Percentiles rank a stretch among this genome's conserved stretches.
These are phyloP conservation scores for Suhomyces sp. DNA, from an alignment of 805 yeast species.

Conservation along the genomic window DNA sequence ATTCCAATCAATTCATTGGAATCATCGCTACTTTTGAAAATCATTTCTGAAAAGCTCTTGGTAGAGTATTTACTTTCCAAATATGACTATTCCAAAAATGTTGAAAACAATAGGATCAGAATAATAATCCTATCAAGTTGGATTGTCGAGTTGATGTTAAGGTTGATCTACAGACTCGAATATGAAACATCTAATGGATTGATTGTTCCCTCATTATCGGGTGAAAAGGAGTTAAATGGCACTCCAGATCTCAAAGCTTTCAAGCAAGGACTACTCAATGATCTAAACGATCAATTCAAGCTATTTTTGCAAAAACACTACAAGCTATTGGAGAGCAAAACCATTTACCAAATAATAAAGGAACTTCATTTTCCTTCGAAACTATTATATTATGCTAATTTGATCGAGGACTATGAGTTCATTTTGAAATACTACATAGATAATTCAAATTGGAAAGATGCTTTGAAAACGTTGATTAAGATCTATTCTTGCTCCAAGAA, in stretches of 20 bases:
- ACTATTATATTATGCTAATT: constrained; percentile 63
- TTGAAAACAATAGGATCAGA: constrained; percentile 27
- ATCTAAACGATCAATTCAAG: constrained; percentile 22
- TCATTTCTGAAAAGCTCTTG: constrained; percentile 24
- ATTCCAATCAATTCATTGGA: neutral
- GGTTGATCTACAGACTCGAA: constrained; percentile 44
- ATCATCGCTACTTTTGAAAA: neutral
- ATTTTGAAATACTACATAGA: constrained; percentile 69
- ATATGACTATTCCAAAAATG: constrained; percentile 20
- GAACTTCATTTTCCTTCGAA: constrained; percentile 65
- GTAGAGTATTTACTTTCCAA: constrained; percentile 35
- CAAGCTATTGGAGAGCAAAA: constrained; percentile 55
- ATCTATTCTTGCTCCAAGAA: constrained; percentile 34
- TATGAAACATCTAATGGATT: constrained; percentile 14
- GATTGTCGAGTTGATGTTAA: constrained; percentile 59
- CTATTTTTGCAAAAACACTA: constrained; percentile 52
- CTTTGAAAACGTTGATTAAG: constrained; percentile 55
- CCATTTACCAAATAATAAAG: constrained; percentile 68
- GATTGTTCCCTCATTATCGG: neutral
- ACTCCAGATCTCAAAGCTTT: neutral
- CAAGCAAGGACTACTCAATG: constrained; percentile 1
- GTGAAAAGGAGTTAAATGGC: neutral
- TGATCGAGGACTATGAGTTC: constrained; percentile 65
- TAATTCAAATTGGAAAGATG: constrained; percentile 68
- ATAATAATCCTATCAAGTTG: constrained; percentile 57